Base-by-base conservation (phyloP, 108 stramenopile species). In the Skeletonema menzelii region DNA sequence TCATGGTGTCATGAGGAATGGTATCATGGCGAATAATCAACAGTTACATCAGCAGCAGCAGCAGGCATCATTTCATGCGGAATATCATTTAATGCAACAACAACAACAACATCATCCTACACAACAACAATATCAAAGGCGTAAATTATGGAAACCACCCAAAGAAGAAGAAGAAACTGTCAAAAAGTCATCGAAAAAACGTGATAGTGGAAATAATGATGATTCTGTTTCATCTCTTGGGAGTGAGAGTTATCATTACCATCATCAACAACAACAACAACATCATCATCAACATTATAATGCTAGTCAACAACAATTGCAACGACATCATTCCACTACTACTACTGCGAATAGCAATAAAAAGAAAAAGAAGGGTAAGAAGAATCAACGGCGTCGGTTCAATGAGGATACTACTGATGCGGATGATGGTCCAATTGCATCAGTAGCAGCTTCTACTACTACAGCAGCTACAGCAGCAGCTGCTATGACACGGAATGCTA, bases 331-430 rank as follows among this genome's bases (percentile, higher is more conserved):
- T 71, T n/a, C n/a, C n/a, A n/a, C n/a, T n/a, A n/a, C n/a, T n/a
- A n/a, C n/a, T 46, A 11, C 28, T 15, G 46, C 60, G 17, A 46
- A n/a, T 19, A 17, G 44, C 44, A 17, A 19, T 19, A 72, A 59
- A 3, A 42, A 42, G 3, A 42, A 14, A 15, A 42, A 42, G 4
- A 42, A 42, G 40, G 40, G 40, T 46, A 88, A 86, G 38, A 80
- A 86, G 64, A 86, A 85, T 37, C 77, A 87, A 70, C 46, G 67
- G 27, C 80, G 80, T 5, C 70, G 66, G 35, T 73, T 76, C 56
- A 85, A 73, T 61, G 82, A 83, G 38, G 82, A 86, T 37, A 69
- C n/a, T n/a, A n/a, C n/a, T n/a, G n/a, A 77, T 22, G 42, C 31
- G 1, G 30, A 49, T 7, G 34, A 57, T 59, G 20, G 27, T 7